A percentile compares a stretch with the other conserved stretches of the same genome.
These are phyloP conservation scores for Kernera saxatilis DNA, from an alignment of 345 rosid genomes.

Conservation along the genomic window DNA sequence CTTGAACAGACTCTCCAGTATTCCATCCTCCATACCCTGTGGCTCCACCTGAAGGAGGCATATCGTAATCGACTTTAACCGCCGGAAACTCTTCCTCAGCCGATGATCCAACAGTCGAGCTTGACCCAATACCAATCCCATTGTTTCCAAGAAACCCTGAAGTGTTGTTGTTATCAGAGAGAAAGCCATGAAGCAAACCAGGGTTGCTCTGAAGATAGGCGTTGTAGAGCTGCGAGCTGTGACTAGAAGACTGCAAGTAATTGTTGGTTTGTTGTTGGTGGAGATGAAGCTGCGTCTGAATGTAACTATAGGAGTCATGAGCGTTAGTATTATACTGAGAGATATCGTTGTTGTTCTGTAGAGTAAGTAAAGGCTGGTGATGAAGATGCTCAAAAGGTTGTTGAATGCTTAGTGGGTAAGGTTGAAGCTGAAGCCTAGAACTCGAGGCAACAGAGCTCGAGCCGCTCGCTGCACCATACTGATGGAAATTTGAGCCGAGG, in stretches of 20 bases:
- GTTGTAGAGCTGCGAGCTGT: slow-evolving; percentile 56
- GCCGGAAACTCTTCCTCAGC: slow-evolving; percentile 50
- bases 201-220: slow-evolving; percentile 68
- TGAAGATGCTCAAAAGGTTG: slow-evolving; percentile 47
- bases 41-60: slow-evolving; percentile 41
- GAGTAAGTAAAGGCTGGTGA: slow-evolving; percentile 55
- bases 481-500: slow-evolving; percentile 56
- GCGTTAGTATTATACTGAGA: slow-evolving; percentile 54
- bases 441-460: slow-evolving; percentile 36
- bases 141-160: slow-evolving; percentile 54
- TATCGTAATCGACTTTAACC: slow-evolving; percentile 89
- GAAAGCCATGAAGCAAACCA: slow-evolving; percentile 58
- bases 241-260: slow-evolving; percentile 43
- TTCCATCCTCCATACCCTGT: slow-evolving; percentile 68
- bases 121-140: slow-evolving; percentile 49
- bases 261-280: slow-evolving; percentile 43
- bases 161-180: slow-evolving; percentile 42
- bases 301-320: slow-evolving; percentile 50
- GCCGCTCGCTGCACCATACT: slow-evolving; percentile 48
- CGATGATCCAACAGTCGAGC: slow-evolving; percentile 42
- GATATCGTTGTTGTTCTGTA: slow-evolving; percentile 68
- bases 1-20: slow-evolving; percentile 61
- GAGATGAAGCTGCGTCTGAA: slow-evolving; percentile 78
- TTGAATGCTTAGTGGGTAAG: slow-evolving; percentile 62
- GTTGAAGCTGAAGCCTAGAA: slow-evolving; percentile 49